These are phyloP conservation scores for Acacia melanoxylon DNA, from an alignment of 306 rosid species.

Conservation along the genomic window DNA sequence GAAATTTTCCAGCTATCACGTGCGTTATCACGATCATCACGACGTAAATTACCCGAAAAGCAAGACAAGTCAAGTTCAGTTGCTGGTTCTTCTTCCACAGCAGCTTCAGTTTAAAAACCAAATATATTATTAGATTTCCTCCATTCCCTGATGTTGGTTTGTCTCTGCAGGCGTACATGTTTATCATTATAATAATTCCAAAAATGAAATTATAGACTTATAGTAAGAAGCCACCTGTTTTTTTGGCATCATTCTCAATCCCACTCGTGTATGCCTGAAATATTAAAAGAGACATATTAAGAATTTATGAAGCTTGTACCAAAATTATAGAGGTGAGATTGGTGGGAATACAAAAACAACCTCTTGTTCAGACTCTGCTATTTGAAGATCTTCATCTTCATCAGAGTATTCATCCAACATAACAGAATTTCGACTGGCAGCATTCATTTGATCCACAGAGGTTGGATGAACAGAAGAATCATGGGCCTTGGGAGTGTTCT, in stretches of 20 bases:
- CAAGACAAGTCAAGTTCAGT: conserved; percentile 80
- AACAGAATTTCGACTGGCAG: conserved; percentile 70
- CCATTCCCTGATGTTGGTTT: neutral
- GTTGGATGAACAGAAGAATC: conserved; percentile 55
- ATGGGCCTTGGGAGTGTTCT: conserved; percentile 60
- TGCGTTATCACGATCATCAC: conserved; percentile 72
- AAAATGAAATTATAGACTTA: conserved; percentile 16
- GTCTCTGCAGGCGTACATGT: conserved; percentile 5
- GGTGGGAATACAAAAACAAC: conserved; percentile 41
- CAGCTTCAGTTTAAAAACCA: conserved; percentile 50
- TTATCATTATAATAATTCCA: neutral
- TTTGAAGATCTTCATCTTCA: conserved; percentile 93
- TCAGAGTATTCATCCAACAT: conserved; percentile 95
- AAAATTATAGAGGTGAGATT: conserved; percentile 8
- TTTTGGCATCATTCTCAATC: conserved; percentile 58
- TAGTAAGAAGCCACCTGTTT: conserved; percentile 52
- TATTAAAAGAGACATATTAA: conserved; percentile 9
- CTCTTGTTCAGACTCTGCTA: conserved; percentile 87
- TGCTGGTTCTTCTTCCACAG: conserved; percentile 78
- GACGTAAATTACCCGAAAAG: conserved; percentile 83
- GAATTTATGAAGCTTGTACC: conserved; percentile 19
- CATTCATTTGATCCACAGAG: conserved; percentile 64
- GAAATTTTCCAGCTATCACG: conserved; percentile 97
- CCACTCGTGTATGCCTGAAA: conserved; percentile 66
- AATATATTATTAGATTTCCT: conserved; percentile 34